Percentiles rank a stretch among this genome's conserved stretches.
Conservation (phyloP, 179 eudicot genomes). For the Camellia oleifera region DNA sequence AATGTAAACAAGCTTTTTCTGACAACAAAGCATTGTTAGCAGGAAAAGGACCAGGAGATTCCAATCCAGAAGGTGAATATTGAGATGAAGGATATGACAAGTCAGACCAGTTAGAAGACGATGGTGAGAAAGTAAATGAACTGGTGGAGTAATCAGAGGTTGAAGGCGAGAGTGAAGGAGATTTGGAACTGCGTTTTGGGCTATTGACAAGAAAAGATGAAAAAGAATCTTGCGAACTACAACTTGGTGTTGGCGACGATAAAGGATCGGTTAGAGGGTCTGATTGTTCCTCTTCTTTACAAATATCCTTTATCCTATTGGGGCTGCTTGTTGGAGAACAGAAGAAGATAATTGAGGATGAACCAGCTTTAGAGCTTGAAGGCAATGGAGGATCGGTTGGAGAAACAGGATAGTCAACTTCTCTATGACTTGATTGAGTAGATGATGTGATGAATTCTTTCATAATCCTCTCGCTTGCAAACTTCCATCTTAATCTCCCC, state of each 20-base stretch:
- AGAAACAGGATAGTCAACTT: slow-evolving; percentile 32
- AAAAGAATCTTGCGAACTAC: slow-evolving; percentile 62
- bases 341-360: slow-evolving; percentile 23
- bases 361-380: slow-evolving; percentile 27
- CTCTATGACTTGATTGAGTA: slow-evolving; percentile 25
- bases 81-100: slow-evolving; percentile 68
- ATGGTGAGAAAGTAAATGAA: slow-evolving; percentile 83
- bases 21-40: slow-evolving; percentile 23
- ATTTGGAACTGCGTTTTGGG: slow-evolving; percentile 44
- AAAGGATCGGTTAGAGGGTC: slow-evolving; percentile 27
- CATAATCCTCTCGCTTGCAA: slow-evolving; percentile 54
- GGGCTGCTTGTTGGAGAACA: slow-evolving; percentile 24
- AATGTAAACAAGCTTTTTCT: slow-evolving; percentile 29
- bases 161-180: slow-evolving; percentile 74
- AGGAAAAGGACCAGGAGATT: slow-evolving; percentile 35
- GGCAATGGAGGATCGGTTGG: slow-evolving; percentile 36
- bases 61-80: slow-evolving; percentile 64
- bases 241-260: slow-evolving; percentile 37
- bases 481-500: slow-evolving; percentile 70
- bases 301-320: slow-evolving; percentile 13
- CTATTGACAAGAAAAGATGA: slow-evolving; percentile 42
- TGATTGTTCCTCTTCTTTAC: slow-evolving; percentile 26
- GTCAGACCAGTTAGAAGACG: slow-evolving; percentile 91
- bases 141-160: slow-evolving; percentile 66
- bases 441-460: slow-evolving; percentile 61